Percentiles rank a stretch among this genome's conserved stretches.
Evolutionary conservation across 805 yeast species (phyloP).

Genomic region (Hanseniaspora pseudoguilliermondii): DNA sequence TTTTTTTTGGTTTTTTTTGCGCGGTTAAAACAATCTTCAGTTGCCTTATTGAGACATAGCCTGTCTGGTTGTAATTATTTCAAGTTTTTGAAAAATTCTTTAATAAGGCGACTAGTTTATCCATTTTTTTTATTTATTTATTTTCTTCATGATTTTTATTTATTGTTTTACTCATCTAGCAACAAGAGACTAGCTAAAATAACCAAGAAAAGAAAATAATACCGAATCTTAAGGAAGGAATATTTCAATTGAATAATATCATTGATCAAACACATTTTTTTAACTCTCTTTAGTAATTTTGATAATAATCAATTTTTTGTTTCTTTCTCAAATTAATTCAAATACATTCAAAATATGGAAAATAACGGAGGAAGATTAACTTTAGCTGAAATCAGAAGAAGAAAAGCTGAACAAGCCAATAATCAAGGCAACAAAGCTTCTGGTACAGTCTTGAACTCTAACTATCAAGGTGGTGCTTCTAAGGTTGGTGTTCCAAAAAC

Average conservation of each 20-base stretch:
- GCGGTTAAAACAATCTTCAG: neutral
- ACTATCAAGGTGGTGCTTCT: constrained; percentile 8
- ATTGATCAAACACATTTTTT: too few relatives aligned
- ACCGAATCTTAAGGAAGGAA: too few relatives aligned
- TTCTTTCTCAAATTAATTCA: neutral
- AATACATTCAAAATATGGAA: neutral
- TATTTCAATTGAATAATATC: too few relatives aligned
- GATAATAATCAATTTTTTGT: neutral
- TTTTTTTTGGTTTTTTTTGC: neutral
- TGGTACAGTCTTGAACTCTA: constrained; percentile 5
- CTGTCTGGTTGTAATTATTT: neutral
- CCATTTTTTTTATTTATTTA: neutral
- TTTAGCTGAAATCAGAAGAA: constrained; percentile 11
- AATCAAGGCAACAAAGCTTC: neutral
- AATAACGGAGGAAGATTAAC: constrained; percentile 11
- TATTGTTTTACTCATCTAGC: too few relatives aligned
- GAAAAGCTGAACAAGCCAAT: constrained; percentile 9
- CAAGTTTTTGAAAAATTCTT: neutral
- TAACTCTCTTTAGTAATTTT: neutral
- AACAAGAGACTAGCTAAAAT: too few relatives aligned
- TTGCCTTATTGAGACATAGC: neutral
- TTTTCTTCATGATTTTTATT: too few relatives aligned
- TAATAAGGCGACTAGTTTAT: neutral
- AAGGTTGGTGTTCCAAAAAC: constrained; percentile 12
- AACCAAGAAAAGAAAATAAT: too few relatives aligned